phyloP scores from a whole-genome alignment of 139 green algal species.

The Choricystis sp. region DNA sequence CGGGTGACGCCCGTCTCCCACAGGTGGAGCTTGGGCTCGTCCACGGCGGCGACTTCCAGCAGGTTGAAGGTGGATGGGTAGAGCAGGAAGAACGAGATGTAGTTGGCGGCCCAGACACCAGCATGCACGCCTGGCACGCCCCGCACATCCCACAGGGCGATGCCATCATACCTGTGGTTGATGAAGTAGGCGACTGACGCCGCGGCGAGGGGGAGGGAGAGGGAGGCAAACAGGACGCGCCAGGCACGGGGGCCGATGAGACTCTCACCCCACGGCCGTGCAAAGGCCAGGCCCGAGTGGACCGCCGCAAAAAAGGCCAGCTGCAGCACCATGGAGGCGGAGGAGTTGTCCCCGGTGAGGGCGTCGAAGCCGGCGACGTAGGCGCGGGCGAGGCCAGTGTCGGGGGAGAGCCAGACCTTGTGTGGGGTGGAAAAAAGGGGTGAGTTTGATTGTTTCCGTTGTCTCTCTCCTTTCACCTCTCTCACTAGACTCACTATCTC shows the following conservation, averaged over 20 bases:
- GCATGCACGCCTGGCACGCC: conserved; percentile 61
- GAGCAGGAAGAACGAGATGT: conserved; percentile 97
- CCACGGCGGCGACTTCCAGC: conserved; percentile 87
- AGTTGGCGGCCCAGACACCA: conserved; percentile 69
- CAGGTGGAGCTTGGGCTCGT: conserved; percentile 90
- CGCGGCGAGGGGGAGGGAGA: conserved; percentile 71
- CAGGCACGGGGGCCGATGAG: conserved; percentile 76
- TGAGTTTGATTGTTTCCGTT: background rate
- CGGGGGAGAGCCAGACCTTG: conserved; percentile 67
- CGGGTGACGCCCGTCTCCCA: conserved; percentile 95
- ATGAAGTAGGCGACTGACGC: conserved; percentile 93
- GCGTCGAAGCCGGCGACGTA: conserved; percentile 40
- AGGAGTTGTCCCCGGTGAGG: conserved; percentile 23
- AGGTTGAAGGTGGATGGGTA: conserved; percentile 99
- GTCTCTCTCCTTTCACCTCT: background rate
- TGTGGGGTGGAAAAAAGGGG: background rate
- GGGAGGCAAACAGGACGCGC: conserved; percentile 77
- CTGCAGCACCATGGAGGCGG: conserved; percentile 63
- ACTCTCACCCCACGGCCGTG: conserved; percentile 68
- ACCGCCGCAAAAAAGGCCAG: conserved; percentile 69
- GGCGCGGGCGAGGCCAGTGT: conserved; percentile 42
- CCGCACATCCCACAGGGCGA: conserved; percentile 68
- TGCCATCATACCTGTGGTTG: conserved; percentile 81
- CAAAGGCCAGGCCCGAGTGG: conserved; percentile 75
- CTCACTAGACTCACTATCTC: background rate